Evolutionary conservation across 768 basidiomycete genomes (phyloP), one percentile per base, ranked within the genome.

Genomic region (Pleurotus giganteus): DNA sequence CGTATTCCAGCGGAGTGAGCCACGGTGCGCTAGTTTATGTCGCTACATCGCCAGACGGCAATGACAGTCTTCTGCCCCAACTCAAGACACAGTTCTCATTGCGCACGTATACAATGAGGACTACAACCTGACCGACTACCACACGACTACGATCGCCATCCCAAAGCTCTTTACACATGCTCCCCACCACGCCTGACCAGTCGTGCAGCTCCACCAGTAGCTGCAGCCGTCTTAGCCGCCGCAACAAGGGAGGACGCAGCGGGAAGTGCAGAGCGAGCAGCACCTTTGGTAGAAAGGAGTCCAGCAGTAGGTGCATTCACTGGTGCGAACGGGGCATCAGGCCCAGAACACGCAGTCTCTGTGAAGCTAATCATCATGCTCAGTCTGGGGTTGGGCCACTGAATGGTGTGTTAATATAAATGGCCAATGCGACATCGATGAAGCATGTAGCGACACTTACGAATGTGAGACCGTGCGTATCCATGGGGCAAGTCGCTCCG

Each of bases 281-380:
- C 34, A n/a, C n/a, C n/a, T n/a, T n/a, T n/a, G n/a, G n/a, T n/a
- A 23, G n/a, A 11, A 26, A 51, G 34, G 32, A 51, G 23, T 2
- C 49, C 34, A 15, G 49, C 49, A 36, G 49, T 21, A 9, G 49
- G 29, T 11, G 49, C 49, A 15, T 17, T 23, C n/a, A 51, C 3
- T n/a, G 49, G 49, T 12, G 26, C 49, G 49, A 51, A 51, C 1
- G 49, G 49, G 11, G 49, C 49, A 15, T 51, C 49, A 1, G 49
- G 49, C 7, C 49, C 49, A n/a, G 49, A 51, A 9, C 49, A 51
- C 4, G 49, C 31, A 21, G 49, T 51, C 49, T 51, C 49, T 11
- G 49, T 51, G 23, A 51, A 51, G 49, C 49, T 51, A 6, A 51
- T 51, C 17, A 28, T 8, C n/a, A 51, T 15, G 11, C 17, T 23